Percentiles rank a stretch among this genome's conserved stretches.
These are phyloP conservation scores for Mollisiaceae sp. DNA, from an alignment of 2,329 filamentous ascomycete species.

Conservation along the genomic window DNA sequence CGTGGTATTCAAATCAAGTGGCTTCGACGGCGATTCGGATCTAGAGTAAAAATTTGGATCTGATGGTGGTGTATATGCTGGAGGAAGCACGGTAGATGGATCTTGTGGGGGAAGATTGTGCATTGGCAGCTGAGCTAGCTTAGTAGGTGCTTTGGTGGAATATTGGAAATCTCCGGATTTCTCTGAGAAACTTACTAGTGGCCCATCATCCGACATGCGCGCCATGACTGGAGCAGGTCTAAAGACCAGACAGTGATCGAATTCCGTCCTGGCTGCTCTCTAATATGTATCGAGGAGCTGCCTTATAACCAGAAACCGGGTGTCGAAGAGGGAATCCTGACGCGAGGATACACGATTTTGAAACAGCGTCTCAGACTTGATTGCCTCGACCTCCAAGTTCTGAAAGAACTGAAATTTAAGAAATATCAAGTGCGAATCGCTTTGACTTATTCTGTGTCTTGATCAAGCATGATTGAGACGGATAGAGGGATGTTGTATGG, in stretches of 20 bases:
- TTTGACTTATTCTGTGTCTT: neutral
- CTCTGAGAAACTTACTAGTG: neutral
- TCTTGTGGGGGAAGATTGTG: constrained; percentile 2
- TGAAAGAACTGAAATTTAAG: neutral
- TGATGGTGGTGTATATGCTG: constrained; percentile 3
- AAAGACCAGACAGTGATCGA: neutral
- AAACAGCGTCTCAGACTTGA: neutral
- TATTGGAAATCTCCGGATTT: neutral
- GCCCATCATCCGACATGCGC: constrained; percentile 7
- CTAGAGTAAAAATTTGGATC: neutral
- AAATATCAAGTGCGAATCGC: constrained; percentile 3
- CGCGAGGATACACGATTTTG: neutral
- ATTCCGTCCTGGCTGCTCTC: neutral
- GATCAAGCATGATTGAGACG: neutral
- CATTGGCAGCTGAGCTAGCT: neutral
- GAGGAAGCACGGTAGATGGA: neutral
- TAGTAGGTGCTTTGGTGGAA: neutral
- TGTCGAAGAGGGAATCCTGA: neutral
- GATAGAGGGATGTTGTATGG: neutral
- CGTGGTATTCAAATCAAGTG: neutral
- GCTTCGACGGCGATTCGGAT: constrained; percentile 4
- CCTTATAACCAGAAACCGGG: neutral
- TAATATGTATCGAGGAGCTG: neutral
- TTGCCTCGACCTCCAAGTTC: neutral
- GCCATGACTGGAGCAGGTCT: neutral